phyloP scores from a whole-genome alignment of 2,329 filamentous ascomycete species.

The Alternaria metachromatica region DNA sequence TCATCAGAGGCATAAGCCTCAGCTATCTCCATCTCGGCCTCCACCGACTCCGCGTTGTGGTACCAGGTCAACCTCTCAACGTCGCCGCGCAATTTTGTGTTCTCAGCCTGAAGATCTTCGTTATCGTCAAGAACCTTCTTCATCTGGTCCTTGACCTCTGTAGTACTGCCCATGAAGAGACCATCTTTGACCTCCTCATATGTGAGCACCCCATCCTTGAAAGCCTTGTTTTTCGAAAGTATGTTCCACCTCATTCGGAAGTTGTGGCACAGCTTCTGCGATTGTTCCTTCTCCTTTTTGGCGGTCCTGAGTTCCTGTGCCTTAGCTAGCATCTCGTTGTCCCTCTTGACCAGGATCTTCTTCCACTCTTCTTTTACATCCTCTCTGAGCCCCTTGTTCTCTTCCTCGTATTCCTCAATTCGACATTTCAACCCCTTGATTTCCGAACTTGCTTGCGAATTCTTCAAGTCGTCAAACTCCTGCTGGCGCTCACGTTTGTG shows the following conservation, averaged over 20 bases:
- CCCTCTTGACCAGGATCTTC: background rate
- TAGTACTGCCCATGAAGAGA: background rate
- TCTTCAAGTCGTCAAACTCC: background rate
- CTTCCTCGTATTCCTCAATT: background rate
- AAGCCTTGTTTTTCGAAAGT: background rate
- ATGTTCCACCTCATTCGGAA: background rate
- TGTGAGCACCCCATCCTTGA: background rate
- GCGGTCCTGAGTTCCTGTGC: background rate
- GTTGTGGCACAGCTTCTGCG: background rate
- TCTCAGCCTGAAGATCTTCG: background rate
- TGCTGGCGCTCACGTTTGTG: background rate
- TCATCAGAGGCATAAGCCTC: background rate
- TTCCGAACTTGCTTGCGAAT: background rate
- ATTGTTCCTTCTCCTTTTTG: background rate
- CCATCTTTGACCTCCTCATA: background rate
- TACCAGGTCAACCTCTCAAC: background rate
- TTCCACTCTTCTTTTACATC: background rate
- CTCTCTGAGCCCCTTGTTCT: background rate
- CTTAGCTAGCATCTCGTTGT: background rate
- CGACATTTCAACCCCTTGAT: background rate
- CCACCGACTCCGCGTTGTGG: background rate
- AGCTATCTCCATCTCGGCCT: background rate
- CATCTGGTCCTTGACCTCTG: background rate
- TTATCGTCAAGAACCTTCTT: background rate
- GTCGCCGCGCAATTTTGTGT: background rate